Evolutionary conservation across 2,329 filamentous ascomycete species (phyloP), one percentile per base, ranked within the genome.

Genomic region (Curvularia sp.): DNA sequence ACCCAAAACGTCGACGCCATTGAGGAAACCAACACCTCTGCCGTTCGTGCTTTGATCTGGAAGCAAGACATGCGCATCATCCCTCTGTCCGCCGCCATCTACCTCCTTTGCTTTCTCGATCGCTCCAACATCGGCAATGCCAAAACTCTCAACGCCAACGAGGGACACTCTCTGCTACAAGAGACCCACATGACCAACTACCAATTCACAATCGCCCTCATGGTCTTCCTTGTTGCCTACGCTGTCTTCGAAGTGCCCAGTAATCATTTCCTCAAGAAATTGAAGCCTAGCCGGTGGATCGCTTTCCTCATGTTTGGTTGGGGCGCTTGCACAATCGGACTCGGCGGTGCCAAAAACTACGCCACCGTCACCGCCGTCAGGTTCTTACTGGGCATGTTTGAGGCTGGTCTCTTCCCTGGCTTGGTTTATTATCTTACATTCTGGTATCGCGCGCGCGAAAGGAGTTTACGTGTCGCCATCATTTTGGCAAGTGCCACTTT

Each of bases 81-180:
- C 13, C 87, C 88, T 1, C 76, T 90, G 13, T 85, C 81, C n/a
- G 84, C 86, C 6, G 78, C 74, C 51, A 88, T 90, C 49, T 91
- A 89, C 72, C 80, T 90, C 45, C 81, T 90, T 21, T 60, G 57
- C 41, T 90, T 88, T 71, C 82, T 90, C 23, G 88, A 90, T 74
- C 81, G 86, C 42, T 84, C 86, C 54, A 91, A 90, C 73, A 90
- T 91, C n/a, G 64, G 62, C 10, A 74, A 74, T 50, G 71, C 87
- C 41, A 87, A 86, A 55, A 74, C 89, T 25, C 80, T 90, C 60
- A 90, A 91, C 70, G 78, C 82, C 19, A 80, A 84, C 10, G 83
- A 83, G 0, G 73, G 81, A 43, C 79, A 90, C 71, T 87, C 89
- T 75, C 82, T 91, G 64, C 82, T 89, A 34, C 79, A 81, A 18